Base-by-base conservation (phyloP, 2,329 filamentous ascomycete species). In the Nemania serpens region DNA sequence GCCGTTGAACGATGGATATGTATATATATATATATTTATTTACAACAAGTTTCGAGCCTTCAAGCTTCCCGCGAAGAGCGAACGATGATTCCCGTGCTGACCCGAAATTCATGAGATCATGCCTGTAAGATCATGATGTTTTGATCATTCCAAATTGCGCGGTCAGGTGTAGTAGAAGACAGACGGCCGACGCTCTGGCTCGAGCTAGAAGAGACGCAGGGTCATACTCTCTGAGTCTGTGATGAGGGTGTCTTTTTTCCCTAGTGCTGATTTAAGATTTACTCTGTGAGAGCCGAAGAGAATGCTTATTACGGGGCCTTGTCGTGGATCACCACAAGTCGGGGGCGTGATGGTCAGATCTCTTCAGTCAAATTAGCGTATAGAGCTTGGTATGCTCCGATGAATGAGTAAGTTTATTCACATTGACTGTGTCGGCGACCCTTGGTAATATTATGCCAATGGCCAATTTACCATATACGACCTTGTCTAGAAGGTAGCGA, bases 141-240 rank as follows among this genome's bases (percentile, higher is more conserved):
- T n/a, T n/a, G 22, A 58, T 55, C 47, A 63, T 68, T 67, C 65
- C 3, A 84, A 70, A 55, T 81, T 77, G 22, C 75, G 71, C 65
- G 84, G 78, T 66, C 83, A 81, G 37, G 73, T 68, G 66, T 82
- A 83, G 68, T n/a, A n/a, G n/a, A n/a, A n/a, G n/a, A n/a, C n/a
- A n/a, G n/a, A n/a, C n/a, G n/a, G n/a, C n/a, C n/a, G n/a, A n/a
- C n/a, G n/a, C n/a, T 70, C 65, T 12, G 73, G 70, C 9, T 75
- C 75, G 3, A 82, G 70, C 75, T 77, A 78, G 45, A 67, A 25
- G 42, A 58, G 12, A 65, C 41, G 6, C 46, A 1, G 76, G 76
- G 56, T 82, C 79, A 13, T 74, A 71, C 66, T 84, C 81, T 65
- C 73, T 29, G 3, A 71, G 66, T 84, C 81, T 65, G 73, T 29